Percentiles rank a stretch among this genome's conserved stretches.
Evolutionary conservation across 331 rosid species (phyloP).

Genomic region (Arachis monticola): DNA sequence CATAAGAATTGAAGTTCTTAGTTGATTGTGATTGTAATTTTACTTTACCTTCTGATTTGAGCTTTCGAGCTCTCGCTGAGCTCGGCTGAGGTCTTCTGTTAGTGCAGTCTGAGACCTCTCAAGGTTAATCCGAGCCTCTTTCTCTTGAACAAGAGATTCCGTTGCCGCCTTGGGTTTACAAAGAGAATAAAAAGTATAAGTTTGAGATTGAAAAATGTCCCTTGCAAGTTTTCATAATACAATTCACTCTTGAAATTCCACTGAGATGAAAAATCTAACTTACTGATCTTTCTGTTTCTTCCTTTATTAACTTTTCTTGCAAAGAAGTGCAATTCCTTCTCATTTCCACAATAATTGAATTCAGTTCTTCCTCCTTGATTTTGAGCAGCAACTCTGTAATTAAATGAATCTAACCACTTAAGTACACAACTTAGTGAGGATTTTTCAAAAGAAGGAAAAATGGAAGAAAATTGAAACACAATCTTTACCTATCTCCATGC

Average conservation of each 20-base stretch:
- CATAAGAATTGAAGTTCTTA: neutral
- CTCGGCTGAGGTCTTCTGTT: conserved; percentile 77
- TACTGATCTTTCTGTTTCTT: conserved; percentile 84
- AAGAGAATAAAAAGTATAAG: conserved; percentile 28
- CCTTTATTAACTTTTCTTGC: conserved; percentile 78
- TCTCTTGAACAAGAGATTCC: conserved; percentile 78
- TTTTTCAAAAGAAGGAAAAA: neutral
- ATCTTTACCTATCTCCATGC: conserved; percentile 71
- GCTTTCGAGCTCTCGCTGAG: conserved; percentile 87
- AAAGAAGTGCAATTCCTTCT: conserved; percentile 69
- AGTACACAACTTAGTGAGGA: conserved; percentile 22
- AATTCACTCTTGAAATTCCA: conserved; percentile 11
- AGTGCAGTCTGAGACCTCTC: conserved; percentile 78
- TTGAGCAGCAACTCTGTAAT: conserved; percentile 64
- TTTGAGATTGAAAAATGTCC: conserved; percentile 23
- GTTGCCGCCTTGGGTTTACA: conserved; percentile 61
- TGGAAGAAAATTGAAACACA: neutral
- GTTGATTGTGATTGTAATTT: conserved; percentile 7
- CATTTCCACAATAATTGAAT: conserved; percentile 77
- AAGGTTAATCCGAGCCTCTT: conserved; percentile 69
- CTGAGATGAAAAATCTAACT: conserved; percentile 37
- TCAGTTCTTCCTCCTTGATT: conserved; percentile 92
- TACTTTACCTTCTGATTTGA: conserved; percentile 84
- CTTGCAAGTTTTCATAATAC: conserved; percentile 25
- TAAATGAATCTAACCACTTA: conserved; percentile 34